Evolutionary conservation across 2,329 filamentous ascomycete species (phyloP), one percentile per base, ranked within the genome.

Genomic region (Fusarium longipes): DNA sequence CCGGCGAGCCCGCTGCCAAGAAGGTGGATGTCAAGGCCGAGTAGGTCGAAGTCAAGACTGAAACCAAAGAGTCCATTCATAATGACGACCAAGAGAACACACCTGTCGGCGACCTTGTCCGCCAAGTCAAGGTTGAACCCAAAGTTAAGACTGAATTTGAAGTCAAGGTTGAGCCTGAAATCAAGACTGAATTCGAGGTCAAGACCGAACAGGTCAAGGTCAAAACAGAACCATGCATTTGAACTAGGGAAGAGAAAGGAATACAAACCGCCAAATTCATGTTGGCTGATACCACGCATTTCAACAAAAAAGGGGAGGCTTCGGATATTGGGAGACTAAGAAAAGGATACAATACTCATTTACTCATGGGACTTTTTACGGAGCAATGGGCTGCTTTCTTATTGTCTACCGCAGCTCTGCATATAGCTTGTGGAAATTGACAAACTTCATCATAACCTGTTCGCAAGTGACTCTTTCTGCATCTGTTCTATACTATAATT

Each of bases 151-250:
- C 17, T 42, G 81, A 81, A 57, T 84, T 82, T 30, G 79, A 85
- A 5, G 82, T 86, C 22, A 90, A 90, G 82, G 82, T 87, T 40
- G 86, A 89, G 65, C 82, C 88, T 39, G 86, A 89, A 65, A 78
- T 75, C 74, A 86, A 87, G 79, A 74, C 79, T 42, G 76, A 77
- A 38, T 62, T 87, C 43, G 86, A 89, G 65, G 78, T 75, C 73
- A 86, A 87, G 79, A 74, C 79, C 40, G 75, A 76, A 27, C 30
- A 15, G 38, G 38, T 11, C 38, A 40, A 40, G 38, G 20, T 24
- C 12, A 40, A 40, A 25, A 40, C 42, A 56, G 35, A 63, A 43
- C 20, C 33, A 12, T 36, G 30, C 24, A 40, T 30, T 14, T 51
- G 10, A 43, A 45, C 4, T 4, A 24, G 27, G n/a, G 35, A 48